Evolutionary conservation across 148 eudicot genomes (phyloP).

Genomic region (Amaranthus cruentus): DNA sequence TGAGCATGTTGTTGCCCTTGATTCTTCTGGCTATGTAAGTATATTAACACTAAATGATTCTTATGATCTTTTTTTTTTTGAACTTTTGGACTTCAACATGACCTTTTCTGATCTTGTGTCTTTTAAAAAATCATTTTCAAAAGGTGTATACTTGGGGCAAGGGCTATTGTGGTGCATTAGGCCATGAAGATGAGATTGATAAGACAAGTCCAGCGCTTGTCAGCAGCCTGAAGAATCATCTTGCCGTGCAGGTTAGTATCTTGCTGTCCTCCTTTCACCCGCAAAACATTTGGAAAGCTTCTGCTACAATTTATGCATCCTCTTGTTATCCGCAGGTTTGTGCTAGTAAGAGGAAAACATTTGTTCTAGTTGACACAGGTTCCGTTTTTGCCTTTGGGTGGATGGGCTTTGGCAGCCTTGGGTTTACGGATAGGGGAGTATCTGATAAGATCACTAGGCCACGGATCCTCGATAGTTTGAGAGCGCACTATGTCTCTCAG

Average conservation of each 20-base stretch:
- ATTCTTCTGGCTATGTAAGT: constrained; percentile 83
- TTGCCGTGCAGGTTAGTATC: constrained; percentile 75
- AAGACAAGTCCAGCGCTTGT: constrained; percentile 72
- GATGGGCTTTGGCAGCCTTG: constrained; percentile 96
- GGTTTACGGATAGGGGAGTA: constrained; percentile 67
- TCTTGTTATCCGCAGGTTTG: constrained; percentile 56
- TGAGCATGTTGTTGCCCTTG: constrained; percentile 95
- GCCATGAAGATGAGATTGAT: constrained; percentile 92
- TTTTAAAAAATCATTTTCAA: constrained; percentile 1
- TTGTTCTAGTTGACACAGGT: constrained; percentile 75
- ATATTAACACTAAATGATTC: not conserved
- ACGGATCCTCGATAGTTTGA: constrained; percentile 58
- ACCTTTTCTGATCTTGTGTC: constrained; percentile 5
- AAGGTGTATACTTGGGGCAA: constrained; percentile 99
- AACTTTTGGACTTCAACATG: not conserved
- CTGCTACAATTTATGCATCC: not conserved
- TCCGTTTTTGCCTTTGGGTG: constrained; percentile 80
- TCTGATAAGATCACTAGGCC: constrained; percentile 69
- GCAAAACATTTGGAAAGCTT: not conserved
- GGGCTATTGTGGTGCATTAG: constrained; percentile 96
- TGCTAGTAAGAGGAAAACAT: constrained; percentile 91
- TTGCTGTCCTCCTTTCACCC: not conserved
- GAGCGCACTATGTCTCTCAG: constrained; percentile 64
- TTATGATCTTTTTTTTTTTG: not conserved
- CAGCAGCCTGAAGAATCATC: constrained; percentile 46